These are phyloP conservation scores for Heritiera littoralis DNA, from an alignment of 345 rosid genomes.

Conservation along the genomic window DNA sequence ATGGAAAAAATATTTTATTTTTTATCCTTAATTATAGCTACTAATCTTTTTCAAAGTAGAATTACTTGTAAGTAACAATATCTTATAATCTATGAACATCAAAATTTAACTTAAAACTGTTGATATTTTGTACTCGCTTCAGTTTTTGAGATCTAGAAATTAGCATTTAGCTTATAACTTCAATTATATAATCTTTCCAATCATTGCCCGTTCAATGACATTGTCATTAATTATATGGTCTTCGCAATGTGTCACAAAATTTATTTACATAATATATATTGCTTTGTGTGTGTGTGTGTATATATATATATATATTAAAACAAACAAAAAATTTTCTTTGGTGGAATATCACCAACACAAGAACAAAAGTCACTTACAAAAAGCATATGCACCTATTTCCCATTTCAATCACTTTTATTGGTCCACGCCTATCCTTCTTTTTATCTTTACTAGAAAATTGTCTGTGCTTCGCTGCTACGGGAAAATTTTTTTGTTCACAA, in stretches of 20 bases:
- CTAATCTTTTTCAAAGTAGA: too few species aligned
- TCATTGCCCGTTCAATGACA: not conserved
- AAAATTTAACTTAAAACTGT: too few species aligned
- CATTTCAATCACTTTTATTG: not conserved
- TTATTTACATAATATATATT: not conserved
- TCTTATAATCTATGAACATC: too few species aligned
- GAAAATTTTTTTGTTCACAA: too few species aligned
- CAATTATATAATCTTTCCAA: not conserved
- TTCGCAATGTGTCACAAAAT: slow-evolving; percentile 5
- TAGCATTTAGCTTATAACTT: not conserved
- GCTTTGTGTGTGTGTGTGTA: not conserved
- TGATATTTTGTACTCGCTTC: too few species aligned
- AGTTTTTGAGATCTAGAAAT: not conserved
- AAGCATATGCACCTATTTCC: not conserved
- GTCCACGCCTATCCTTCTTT: not conserved
- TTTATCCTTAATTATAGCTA: too few species aligned
- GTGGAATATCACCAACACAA: not conserved
- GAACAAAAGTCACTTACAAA: not conserved
- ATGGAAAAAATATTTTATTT: too few species aligned
- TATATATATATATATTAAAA: not conserved
- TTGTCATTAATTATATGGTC: not conserved
- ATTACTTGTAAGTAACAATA: too few species aligned
- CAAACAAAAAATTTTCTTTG: not conserved
- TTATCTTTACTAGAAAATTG: not conserved
- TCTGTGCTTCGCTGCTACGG: too few species aligned